Base-by-base conservation (phyloP, 768 basidiomycete genomes). In the Xerocomus potaroensis region DNA sequence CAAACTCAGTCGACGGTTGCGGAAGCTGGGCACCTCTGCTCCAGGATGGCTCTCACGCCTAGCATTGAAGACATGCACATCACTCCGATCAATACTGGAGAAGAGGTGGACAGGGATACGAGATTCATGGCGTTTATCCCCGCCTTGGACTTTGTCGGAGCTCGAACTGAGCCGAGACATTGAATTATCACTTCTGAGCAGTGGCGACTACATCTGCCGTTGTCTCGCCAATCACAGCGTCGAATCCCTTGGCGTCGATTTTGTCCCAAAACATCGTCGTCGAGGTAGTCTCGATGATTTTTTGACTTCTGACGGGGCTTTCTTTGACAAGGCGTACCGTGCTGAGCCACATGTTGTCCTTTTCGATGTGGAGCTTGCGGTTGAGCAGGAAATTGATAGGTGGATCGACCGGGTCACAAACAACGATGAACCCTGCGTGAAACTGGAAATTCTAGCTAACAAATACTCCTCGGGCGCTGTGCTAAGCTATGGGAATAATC, bases 1-100 rank as follows among this genome's bases (percentile, higher is more conserved):
- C 22, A 77, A 76, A 55, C 52, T 73, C 11, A 61, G 62, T 4
- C 54, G 66, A 24, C 66, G 74, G 5, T 43, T 72, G 33, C 50
- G 51, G 33, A 77, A 77, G 49, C 63, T 76, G 0, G 55, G 58
- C 2, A 39, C 49, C 9, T 51, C 45, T 0, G 45, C 45, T 0
- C 53, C 60, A 1, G 41, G 40, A 15, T 53, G 56, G 57, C 51
- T 67, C 1, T 53, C 55, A 1, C n/a, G 9, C 1, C 22, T 7
- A 0, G 54, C 39, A 15, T 16, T 48, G 4, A 22, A 24, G 37
- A 45, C 48, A 38, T 63, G 44, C 37, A 55, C 32, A 12, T 48
- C 6, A 8, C 53, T 67, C 7, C 50, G 53, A n/a, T 36, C 24
- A 0, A 36, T 30, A 0, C 51, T 77, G 8, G 59, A 69, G 50